Evolutionary conservation across 192 early-diverging fungal genomes (phyloP), one percentile per base, ranked within the genome.

Genomic region (Rhizophagus clarus): DNA sequence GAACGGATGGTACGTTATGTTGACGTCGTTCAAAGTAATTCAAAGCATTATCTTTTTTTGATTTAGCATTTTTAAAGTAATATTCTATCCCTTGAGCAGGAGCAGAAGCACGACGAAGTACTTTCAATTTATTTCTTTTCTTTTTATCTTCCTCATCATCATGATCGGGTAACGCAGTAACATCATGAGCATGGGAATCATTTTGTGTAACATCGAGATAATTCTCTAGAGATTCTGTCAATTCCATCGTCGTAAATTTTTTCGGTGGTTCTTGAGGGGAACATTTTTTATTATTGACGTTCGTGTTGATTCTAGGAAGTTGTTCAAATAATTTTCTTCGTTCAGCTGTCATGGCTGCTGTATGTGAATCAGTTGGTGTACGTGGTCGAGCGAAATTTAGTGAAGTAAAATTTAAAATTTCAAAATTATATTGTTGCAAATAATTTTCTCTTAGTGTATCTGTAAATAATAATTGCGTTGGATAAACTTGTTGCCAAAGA

Each of bases 331-430:
- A 26, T 34, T 64, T 49, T 78, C 32, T 68, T 69, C 63, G n/a
- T 34, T 20, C 42, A 6, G 47, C 40, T 3, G 64, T 69, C 26
- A 28, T 78, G 12, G 63, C 64, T 8, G 77, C 63, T 20, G 77
- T 78, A 69, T 69, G 64, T 22, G 77, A 78, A 51, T 45, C 4
- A 14, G 24, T 42, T n/a, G 63, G 15, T 1, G 64, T 62, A 28
- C 68, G 31, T 5, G 77, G 77, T 45, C 77, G 45, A 78, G 77
- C 77, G 29, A 78, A 78, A 24, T 64, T 77, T n/a, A 77, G 24
- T 31, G 76, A 77, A 77, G 76, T 61, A 31, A n/a, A 49, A 67
- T 78, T 78, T 78, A 78, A 56, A 32, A 78, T 32, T 45, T 78
- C 77, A n/a, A 68, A 78, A 69, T 78, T 45, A 34, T 74, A 34